These are phyloP conservation scores for Diplodia mutila DNA, from an alignment of 2,329 filamentous ascomycete genomes.

Conservation along the genomic window DNA sequence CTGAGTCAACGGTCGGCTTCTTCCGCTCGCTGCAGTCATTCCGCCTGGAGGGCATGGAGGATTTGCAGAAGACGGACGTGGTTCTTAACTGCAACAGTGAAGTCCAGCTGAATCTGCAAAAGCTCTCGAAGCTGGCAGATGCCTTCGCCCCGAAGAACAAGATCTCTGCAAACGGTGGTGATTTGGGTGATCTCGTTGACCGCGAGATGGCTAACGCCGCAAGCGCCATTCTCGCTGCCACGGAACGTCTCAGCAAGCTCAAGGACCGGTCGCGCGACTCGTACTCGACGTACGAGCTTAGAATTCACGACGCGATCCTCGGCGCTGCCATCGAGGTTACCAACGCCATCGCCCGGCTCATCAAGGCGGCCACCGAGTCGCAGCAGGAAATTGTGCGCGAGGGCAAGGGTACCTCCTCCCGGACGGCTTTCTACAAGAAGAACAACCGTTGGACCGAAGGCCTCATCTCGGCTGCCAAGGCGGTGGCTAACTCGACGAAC, in stretches of 20 bases:
- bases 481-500: conserved; percentile 90
- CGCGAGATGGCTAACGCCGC: conserved; percentile 90
- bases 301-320: conserved; percentile 92
- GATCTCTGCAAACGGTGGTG: conserved; percentile 75
- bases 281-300: conserved; percentile 94
- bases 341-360: conserved; percentile 88
- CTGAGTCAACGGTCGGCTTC: conserved; percentile 86
- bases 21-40: conserved; percentile 95
- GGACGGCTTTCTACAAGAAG: conserved; percentile 98
- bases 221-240: conserved; percentile 90
- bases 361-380: conserved; percentile 89
- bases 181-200: conserved; percentile 92
- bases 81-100: conserved; percentile 98
- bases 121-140: conserved; percentile 90
- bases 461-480: conserved; percentile 94
- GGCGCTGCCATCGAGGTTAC: conserved; percentile 93
- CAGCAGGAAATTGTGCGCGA: conserved; percentile 97
- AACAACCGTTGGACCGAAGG: conserved; percentile 99
- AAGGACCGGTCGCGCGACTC: conserved; percentile 96
- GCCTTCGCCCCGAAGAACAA: conserved; percentile 89
- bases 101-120: conserved; percentile 90
- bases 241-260: conserved; percentile 84
- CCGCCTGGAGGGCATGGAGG: conserved; percentile 86
- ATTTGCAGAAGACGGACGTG: conserved; percentile 91
- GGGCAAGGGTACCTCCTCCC: conserved; percentile 82